These are phyloP conservation scores for Musa balbisiana DNA, from an alignment of 202 grass and related monocot species.

Conservation along the genomic window DNA sequence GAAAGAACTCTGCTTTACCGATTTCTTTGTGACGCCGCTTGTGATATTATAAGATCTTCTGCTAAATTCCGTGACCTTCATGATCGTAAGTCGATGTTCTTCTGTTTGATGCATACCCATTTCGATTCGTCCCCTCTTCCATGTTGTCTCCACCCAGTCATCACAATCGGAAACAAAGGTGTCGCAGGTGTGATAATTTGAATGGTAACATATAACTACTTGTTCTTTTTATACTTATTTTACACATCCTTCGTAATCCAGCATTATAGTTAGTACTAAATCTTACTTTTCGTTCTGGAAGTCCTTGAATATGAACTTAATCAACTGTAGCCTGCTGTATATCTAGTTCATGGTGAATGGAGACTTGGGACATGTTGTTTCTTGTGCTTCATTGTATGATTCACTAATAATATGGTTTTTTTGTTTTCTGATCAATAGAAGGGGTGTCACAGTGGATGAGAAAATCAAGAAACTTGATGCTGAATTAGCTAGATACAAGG, in stretches of 20 bases:
- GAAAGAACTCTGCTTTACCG: not conserved
- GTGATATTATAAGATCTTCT: not conserved
- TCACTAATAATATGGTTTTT: not conserved
- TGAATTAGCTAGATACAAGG: conserved; percentile 75
- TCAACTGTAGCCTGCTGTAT: not conserved
- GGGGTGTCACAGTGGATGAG: conserved; percentile 75
- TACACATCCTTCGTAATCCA: not conserved
- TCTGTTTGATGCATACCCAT: not conserved
- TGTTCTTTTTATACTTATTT: not conserved
- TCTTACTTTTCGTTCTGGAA: not conserved
- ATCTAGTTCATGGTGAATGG: not conserved
- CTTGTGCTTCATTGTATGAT: not conserved
- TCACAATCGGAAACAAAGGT: too few relatives aligned
- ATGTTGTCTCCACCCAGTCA: not conserved
- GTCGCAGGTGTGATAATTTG: not conserved
- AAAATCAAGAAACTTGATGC: conserved; percentile 94
- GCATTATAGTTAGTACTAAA: too few relatives aligned
- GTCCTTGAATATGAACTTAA: not conserved
- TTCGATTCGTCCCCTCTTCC: not conserved
- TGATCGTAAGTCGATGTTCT: not conserved
- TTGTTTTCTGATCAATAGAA: conserved; percentile 57
- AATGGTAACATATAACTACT: not conserved
- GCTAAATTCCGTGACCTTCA: not conserved
- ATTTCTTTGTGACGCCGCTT: not conserved
- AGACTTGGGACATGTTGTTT: not conserved